phyloP scores from a whole-genome alignment of 805 yeast species.

The Dipodascopsis uninucleata region DNA sequence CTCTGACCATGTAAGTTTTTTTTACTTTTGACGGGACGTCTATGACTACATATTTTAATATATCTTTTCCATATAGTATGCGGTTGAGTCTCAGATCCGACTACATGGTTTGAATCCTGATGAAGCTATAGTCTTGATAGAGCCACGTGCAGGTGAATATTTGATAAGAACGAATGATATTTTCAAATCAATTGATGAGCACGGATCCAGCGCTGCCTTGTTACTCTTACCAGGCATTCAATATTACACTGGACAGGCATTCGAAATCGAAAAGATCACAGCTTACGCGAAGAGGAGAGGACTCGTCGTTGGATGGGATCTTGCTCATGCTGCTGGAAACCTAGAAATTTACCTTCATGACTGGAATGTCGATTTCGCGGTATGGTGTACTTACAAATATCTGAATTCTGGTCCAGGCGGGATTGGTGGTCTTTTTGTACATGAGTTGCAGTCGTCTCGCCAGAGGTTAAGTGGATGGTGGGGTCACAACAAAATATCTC shows the following conservation, averaged over 20 bases:
- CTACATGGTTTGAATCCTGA: constrained; percentile 53
- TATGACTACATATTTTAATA: neutral
- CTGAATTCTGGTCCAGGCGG: constrained; percentile 92
- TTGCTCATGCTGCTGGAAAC: constrained; percentile 93
- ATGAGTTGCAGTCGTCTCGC: constrained; percentile 45
- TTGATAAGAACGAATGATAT: constrained; percentile 62
- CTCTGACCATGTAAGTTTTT: constrained; percentile 54
- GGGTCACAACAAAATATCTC: constrained; percentile 70
- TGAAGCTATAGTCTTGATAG: constrained; percentile 59
- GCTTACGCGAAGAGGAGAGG: constrained; percentile 52
- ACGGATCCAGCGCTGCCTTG: constrained; percentile 62
- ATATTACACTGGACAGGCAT: constrained; percentile 85
- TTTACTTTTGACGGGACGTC: neutral
- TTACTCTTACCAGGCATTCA: constrained; percentile 85
- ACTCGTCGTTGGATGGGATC: constrained; percentile 76
- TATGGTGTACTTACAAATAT: constrained; percentile 91
- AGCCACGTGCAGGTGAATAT: constrained; percentile 57
- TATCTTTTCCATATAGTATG: constrained; percentile 44
- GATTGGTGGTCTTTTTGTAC: constrained; percentile 79
- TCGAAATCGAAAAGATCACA: constrained; percentile 73
- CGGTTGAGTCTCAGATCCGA: constrained; percentile 67
- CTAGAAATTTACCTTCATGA: constrained; percentile 73
- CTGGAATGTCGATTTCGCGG: constrained; percentile 91
- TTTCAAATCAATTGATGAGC: constrained; percentile 48
- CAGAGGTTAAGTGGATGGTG: constrained; percentile 96